Percentiles rank a stretch among this genome's conserved stretches.
These are phyloP conservation scores for Paecilomyces variotii DNA, from an alignment of 2,329 filamentous ascomycete species.

Conservation along the genomic window DNA sequence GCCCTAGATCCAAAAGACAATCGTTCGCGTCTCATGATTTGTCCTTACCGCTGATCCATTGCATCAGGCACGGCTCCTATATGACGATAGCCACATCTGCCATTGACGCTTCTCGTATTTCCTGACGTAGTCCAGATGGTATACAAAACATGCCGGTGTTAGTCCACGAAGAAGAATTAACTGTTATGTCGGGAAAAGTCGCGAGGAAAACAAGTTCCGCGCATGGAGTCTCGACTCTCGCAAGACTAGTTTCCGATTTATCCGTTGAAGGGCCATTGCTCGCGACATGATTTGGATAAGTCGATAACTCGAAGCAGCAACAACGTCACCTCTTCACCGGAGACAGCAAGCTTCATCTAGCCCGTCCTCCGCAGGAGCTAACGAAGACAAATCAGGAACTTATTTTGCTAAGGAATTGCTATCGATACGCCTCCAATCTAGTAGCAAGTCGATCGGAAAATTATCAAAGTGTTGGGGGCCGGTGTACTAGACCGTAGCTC, in stretches of 20 bases:
- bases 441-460: neutral
- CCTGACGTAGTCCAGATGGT: neutral
- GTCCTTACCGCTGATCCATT: neutral
- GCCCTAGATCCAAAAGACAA: neutral
- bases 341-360: neutral
- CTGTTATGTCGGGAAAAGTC: neutral
- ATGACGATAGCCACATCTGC: neutral
- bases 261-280: neutral
- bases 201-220: neutral
- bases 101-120: neutral
- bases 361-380: neutral
- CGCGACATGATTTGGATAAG: neutral
- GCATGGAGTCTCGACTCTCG: neutral
- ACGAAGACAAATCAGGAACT: neutral
- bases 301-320: neutral
- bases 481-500: neutral
- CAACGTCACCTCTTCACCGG: neutral
- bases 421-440: neutral
- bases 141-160: neutral
- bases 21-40: neutral
- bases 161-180: neutral
- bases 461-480: neutral
- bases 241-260: neutral
- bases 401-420: neutral
- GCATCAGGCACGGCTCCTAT: neutral